Base-by-base conservation (phyloP, 768 basidiomycete species). In the Lactarius sp. region DNA sequence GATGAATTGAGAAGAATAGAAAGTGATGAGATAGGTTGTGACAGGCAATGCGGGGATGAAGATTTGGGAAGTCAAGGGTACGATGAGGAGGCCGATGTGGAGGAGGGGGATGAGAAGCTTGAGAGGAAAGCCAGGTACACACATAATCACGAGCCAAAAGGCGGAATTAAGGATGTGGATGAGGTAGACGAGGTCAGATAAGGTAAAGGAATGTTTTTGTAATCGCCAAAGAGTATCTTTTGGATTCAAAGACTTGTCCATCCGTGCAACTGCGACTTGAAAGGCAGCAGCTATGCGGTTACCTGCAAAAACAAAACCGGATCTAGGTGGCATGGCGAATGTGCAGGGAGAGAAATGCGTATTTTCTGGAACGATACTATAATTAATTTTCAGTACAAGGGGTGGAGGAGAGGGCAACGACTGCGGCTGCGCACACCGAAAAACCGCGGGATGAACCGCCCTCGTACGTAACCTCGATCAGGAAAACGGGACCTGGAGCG, bases 61-160 rank as follows among this genome's bases (percentile, higher is more conserved):
- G 77, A 97, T 94, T 73, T 96, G 94, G 36, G 85, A 88, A 0
- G 94, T 94, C 59, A 94, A 78, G 0, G 95, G 95, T 52, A 97
- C 71, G 66, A 94, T 76, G 62, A 98, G 80, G 37, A 84, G 87
- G 55, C 81, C 70, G 60, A 75, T 71, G 76, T 90, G 95, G 20
- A 88, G 76, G 34, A 85, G 42, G 8, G 94, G 93, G 68, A 96
- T 91, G 53, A 80, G 61, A 47, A 96, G 82, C 71, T 95, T 94
- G 69, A 80, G 71, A 4, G 89, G 88, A 69, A 86, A 89, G 14
- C 79, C 77, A 0, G 91, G 90, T 1, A 76, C 77, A 62, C 81
- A 77, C 87, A 94, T 89, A 60, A 93, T 76, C 47, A 75, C 75
- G 65, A 93, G 75, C 88, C 90, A 92, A 72, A 92, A 86, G 6